Conservation (phyloP, 305 asterid genomes). For the Fraxinus platypoda region DNA sequence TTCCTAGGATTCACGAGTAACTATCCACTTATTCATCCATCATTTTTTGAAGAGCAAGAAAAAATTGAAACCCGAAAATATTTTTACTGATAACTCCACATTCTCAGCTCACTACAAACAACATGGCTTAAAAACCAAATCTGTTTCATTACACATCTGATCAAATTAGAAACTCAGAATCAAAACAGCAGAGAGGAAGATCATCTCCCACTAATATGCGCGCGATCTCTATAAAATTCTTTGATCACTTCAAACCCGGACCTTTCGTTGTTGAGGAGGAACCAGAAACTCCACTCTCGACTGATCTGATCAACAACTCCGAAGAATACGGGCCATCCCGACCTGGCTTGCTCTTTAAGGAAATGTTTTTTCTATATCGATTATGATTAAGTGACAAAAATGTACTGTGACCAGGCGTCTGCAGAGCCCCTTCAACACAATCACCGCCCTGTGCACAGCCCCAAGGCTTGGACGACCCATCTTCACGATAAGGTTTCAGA, state of each 20-base stretch:
- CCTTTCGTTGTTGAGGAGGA: conserved; percentile 43
- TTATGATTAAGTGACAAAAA: conserved; percentile 67
- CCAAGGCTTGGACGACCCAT: conserved; percentile 26
- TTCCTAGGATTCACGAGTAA: too few species aligned
- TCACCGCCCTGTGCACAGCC: conserved; percentile 81
- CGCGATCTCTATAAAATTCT: conserved; percentile 19
- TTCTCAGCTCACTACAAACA: background rate
- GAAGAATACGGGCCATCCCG: conserved; percentile 63
- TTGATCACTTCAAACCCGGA: conserved; percentile 34
- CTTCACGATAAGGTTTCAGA: too few species aligned
- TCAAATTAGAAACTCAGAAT: background rate
- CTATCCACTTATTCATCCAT: too few species aligned
- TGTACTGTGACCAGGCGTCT: conserved; percentile 50
- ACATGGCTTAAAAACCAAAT: conserved; percentile 15
- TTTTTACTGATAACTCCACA: too few species aligned
- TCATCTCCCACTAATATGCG: background rate
- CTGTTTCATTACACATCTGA: background rate
- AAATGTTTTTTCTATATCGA: conserved; percentile 57
- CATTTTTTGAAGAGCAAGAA: too few species aligned
- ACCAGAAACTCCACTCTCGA: conserved; percentile 56
- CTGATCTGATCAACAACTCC: conserved; percentile 48
- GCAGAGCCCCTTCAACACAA: conserved; percentile 85
- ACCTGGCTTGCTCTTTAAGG: conserved; percentile 46
- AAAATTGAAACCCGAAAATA: too few species aligned
- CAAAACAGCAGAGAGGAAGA: conserved; percentile 13